Percentiles rank a stretch among this genome's conserved stretches.
Conservation (phyloP, 768 basidiomycete genomes). For the Neoboletus magnificus region DNA sequence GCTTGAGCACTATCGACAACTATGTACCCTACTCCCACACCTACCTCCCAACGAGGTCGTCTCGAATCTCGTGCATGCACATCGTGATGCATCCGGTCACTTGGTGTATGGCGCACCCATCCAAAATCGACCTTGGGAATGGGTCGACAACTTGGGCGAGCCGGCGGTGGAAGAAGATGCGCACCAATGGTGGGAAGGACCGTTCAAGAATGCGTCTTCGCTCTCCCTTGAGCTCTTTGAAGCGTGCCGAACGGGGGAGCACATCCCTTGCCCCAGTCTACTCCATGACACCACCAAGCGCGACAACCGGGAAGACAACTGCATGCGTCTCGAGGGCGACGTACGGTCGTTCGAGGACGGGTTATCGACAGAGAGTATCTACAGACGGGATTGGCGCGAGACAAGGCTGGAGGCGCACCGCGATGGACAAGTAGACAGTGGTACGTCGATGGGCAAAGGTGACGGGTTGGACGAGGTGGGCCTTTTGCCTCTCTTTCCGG, state of each 20-base stretch:
- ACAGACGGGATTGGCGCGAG: slow-evolving; percentile 76
- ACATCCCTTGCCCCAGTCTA: slow-evolving; percentile 22
- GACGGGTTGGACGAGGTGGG: slow-evolving; percentile 33
- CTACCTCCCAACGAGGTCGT: slow-evolving; percentile 50
- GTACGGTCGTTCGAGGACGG: slow-evolving; percentile 66
- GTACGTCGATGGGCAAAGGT: slow-evolving; percentile 3
- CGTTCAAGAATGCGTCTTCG: slow-evolving; percentile 64
- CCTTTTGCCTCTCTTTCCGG: slow-evolving; percentile 23
- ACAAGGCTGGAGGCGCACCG: slow-evolving; percentile 41
- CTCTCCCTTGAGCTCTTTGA: slow-evolving; percentile 71
- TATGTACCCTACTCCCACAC: slow-evolving; percentile 57
- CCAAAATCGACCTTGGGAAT: slow-evolving; percentile 81
- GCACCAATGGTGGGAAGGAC: slow-evolving; percentile 40
- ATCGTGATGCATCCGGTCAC: slow-evolving; percentile 53
- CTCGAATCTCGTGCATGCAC: slow-evolving; percentile 54
- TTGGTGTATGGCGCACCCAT: slow-evolving; percentile 50
- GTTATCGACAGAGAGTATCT: slow-evolving; percentile 57
- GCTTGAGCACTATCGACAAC: slow-evolving; percentile 51
- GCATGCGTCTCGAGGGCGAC: slow-evolving; percentile 37
- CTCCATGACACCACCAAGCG: not conserved
- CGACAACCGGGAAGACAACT: slow-evolving; percentile 22
- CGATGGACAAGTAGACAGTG: slow-evolving; percentile 15
- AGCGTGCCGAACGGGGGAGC: slow-evolving; percentile 63
- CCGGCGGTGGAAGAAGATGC: slow-evolving; percentile 42
- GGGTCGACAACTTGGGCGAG: slow-evolving; percentile 71